Percentiles rank a stretch among this genome's conserved stretches.
These are phyloP conservation scores for Santalum album DNA, from an alignment of 164 flowering plant species.

Conservation along the genomic window DNA sequence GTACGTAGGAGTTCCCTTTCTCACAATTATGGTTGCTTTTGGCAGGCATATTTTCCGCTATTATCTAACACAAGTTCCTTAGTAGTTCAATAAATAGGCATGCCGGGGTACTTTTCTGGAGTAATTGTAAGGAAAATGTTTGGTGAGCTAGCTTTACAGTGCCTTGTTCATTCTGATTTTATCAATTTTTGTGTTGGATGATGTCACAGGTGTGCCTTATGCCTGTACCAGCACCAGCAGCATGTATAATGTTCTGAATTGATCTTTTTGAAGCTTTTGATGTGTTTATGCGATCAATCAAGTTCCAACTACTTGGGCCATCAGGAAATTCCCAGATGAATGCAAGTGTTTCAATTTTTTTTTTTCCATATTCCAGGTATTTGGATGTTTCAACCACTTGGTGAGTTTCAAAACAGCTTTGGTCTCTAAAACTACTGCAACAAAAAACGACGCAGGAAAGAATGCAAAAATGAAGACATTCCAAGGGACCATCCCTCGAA, in stretches of 20 bases:
- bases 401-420: too few species aligned
- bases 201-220: slow-evolving; percentile 85
- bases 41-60: slow-evolving; percentile 89
- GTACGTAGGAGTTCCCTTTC: neutral
- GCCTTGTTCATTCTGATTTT: too few species aligned
- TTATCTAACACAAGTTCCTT: slow-evolving; percentile 98
- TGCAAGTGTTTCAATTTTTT: too few species aligned
- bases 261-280: too few species aligned
- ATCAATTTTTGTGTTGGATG: too few species aligned
- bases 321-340: too few species aligned
- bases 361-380: too few species aligned
- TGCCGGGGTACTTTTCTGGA: slow-evolving; percentile 94
- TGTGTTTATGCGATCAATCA: too few species aligned
- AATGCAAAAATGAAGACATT: neutral
- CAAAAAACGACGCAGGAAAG: neutral
- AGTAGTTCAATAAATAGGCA: slow-evolving; percentile 79
- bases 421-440: neutral
- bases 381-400: too few species aligned
- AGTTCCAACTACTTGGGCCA: too few species aligned
- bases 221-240: slow-evolving; percentile 99
- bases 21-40: slow-evolving; percentile 6
- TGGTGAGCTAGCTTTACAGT: slow-evolving; percentile 3
- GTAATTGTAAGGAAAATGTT: slow-evolving; percentile 66
- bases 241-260: slow-evolving; percentile 95
- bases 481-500: neutral